Conservation (phyloP, 768 basidiomycete genomes). For the Dacryopinax spathularia region DNA sequence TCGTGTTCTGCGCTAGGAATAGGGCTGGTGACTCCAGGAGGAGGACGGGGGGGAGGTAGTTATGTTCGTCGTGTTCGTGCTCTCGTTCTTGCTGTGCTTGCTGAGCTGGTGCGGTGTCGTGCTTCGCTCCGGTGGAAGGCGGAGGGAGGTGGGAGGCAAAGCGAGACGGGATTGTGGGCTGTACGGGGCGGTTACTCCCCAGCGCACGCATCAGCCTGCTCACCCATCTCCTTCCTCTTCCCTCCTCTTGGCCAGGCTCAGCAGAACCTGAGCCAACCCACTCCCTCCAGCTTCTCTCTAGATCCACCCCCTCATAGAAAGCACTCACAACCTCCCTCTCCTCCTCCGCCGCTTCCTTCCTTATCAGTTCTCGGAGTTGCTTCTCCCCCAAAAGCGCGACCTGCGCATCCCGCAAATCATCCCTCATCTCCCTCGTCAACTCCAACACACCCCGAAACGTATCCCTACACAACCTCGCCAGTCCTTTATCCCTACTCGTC, state of each 20-base stretch:
- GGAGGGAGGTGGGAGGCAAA: background rate
- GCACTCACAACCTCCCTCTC: background rate
- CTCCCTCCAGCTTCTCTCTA: background rate
- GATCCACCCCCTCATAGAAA: background rate
- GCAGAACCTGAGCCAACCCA: background rate
- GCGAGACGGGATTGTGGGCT: background rate
- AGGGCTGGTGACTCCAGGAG: slow-evolving; percentile 44
- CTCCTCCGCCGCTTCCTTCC: background rate
- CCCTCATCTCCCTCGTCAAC: slow-evolving; percentile 50
- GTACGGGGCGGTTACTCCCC: background rate
- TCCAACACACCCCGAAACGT: slow-evolving; percentile 35
- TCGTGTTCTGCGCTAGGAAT: slow-evolving; percentile 47
- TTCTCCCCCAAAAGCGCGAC: background rate
- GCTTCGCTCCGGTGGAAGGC: background rate
- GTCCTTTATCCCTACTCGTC: slow-evolving; percentile 13
- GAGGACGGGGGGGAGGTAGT: slow-evolving; percentile 50
- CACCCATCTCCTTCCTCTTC: background rate
- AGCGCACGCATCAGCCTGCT: background rate
- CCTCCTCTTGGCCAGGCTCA: background rate
- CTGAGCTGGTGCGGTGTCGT: background rate
- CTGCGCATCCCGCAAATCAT: background rate
- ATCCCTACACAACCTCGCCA: slow-evolving; percentile 38
- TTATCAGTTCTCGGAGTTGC: background rate
- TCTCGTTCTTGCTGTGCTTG: background rate
- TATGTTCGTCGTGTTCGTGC: slow-evolving; percentile 14